Percentiles rank a stretch among this genome's conserved stretches.
Conservation (phyloP, 108 stramenopile genomes). For the Aurantiochytrium sp. region DNA sequence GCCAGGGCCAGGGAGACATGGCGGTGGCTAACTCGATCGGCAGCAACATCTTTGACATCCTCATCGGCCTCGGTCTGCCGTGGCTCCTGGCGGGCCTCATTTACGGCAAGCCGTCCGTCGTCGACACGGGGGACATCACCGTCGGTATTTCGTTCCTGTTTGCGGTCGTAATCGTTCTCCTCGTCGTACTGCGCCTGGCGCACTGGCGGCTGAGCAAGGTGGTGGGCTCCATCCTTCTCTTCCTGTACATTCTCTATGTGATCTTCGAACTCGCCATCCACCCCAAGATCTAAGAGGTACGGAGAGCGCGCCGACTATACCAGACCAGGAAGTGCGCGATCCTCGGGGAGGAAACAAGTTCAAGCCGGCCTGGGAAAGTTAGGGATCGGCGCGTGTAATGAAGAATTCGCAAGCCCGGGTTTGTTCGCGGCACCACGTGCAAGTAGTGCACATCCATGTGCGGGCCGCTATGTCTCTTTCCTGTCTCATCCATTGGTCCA, state of each 20-base stretch:
- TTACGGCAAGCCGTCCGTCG: not conserved
- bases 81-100: slow-evolving; percentile 17
- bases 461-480: too few species aligned
- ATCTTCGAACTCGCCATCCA: not conserved
- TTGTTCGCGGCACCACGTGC: too few species aligned
- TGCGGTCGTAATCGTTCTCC: not conserved
- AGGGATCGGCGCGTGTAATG: too few species aligned
- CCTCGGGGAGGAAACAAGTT: too few species aligned
- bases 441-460: too few species aligned
- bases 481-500: too few species aligned
- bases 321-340: too few species aligned
- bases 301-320: too few species aligned
- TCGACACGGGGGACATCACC: not conserved
- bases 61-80: slow-evolving; percentile 37
- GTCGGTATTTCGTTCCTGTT: not conserved
- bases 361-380: too few species aligned
- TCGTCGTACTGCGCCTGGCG: not conserved
- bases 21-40: slow-evolving; percentile 59
- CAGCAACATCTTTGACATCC: slow-evolving; percentile 44
- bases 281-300: not conserved
- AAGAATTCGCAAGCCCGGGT: too few species aligned
- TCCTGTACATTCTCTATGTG: not conserved
- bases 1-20: slow-evolving; percentile 76
- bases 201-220: not conserved
- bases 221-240: not conserved